A percentile compares a stretch with the other conserved stretches of the same genome.
Evolutionary conservation across 768 basidiomycete genomes (phyloP).

Genomic region (Boletus reticulatus): DNA sequence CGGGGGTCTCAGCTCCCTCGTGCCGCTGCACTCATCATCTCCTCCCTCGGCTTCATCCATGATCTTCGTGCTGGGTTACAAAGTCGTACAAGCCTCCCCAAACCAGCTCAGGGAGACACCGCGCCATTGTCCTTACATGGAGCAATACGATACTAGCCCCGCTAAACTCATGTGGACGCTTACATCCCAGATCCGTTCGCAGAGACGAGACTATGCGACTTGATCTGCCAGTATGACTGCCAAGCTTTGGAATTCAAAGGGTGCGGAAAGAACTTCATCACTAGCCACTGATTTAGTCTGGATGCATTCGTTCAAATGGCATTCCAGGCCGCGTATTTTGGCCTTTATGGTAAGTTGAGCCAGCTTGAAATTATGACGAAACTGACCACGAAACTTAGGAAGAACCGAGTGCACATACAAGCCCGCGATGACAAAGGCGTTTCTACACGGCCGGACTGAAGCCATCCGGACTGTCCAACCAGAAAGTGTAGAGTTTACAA

Average conservation of each 20-base stretch:
- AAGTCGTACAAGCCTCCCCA: slow-evolving; percentile 64
- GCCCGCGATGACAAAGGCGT: slow-evolving; percentile 97
- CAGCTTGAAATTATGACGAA: background rate
- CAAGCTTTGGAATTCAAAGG: slow-evolving; percentile 92
- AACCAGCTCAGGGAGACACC: slow-evolving; percentile 19
- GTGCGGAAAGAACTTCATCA: too few species aligned
- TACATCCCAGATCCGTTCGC: slow-evolving; percentile 81
- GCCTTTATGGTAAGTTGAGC: slow-evolving; percentile 63
- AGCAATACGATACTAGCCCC: slow-evolving; percentile 68
- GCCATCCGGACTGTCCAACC: slow-evolving; percentile 89
- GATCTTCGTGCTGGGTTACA: slow-evolving; percentile 48
- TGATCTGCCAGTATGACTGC: slow-evolving; percentile 98
- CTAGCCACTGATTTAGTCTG: too few species aligned
- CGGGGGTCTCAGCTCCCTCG: slow-evolving; percentile 84
- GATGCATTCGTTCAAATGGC: too few species aligned
- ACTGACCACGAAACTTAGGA: slow-evolving; percentile 34
- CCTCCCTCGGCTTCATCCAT: too few species aligned
- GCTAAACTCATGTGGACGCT: slow-evolving; percentile 97
- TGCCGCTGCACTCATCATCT: slow-evolving; percentile 39
- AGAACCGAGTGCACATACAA: slow-evolving; percentile 95
- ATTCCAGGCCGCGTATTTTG: too few species aligned
- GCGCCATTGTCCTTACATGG: slow-evolving; percentile 41
- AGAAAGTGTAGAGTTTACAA: slow-evolving; percentile 82
- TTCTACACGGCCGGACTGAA: slow-evolving; percentile 93
- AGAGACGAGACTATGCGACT: slow-evolving; percentile 91